Base-by-base conservation (phyloP, 257 asterid species). In the Solanum peruvianum region DNA sequence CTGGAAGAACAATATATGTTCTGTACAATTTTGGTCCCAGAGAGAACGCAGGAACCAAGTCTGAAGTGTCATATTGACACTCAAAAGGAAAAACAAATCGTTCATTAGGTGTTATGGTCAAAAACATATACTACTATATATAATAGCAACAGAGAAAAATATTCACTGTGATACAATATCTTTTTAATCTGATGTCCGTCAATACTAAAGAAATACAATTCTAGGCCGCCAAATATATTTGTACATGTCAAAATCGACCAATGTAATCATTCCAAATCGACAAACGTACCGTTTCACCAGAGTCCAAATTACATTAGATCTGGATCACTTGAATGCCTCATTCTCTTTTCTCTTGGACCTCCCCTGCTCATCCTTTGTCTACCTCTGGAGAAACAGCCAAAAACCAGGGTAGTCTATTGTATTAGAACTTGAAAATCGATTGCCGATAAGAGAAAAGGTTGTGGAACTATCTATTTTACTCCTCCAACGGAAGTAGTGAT, bases 291-390 rank as follows among this genome's bases (percentile, higher is more conserved):
- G 35, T 25, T 49, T 37, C 25, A 49, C n/a, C 87, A 58, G 39
- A 87, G 13, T 85, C 87, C 31, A 42, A 60, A 83, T 90, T 93
- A 95, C 94, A 96, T 93, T 87, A 95, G 27, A 91, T 97, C 99
- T 13, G 96, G 93, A 88, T 97, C 99, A 29, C 97, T 96, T 10
- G 98, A 93, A 87, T 95, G 98, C 90, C 97, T 92, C 69, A 77
- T 23, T 92, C 98, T 95, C 97, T 93, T 97, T 42, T 95, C 99
- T 90, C 99, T 92, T 56, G 98, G 96, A 81, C 93, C 98, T 86
- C 98, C 92, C 69, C 93, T 93, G 35, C 98, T 99, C 91, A 87
- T 95, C 95, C 92, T 95, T 23, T 94, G 98, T 88, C 94, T 97
- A 86, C 99, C 99, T 84, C 99, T 97, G 94, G 3, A 85, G 39